phyloP scores from a whole-genome alignment of 257 asterid genomes.

The Echites panduratus region DNA sequence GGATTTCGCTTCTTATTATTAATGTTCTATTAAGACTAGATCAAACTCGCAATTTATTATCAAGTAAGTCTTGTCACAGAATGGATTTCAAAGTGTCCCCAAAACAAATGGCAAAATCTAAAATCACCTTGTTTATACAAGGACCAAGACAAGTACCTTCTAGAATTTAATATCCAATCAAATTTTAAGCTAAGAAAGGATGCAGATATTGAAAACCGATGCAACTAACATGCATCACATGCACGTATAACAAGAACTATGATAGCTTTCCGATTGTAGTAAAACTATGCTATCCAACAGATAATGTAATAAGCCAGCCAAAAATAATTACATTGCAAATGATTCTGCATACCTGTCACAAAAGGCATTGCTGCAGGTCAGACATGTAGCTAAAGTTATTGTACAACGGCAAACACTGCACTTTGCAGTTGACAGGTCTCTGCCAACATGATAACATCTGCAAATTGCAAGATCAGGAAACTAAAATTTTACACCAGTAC shows the following conservation, averaged over 20 bases:
- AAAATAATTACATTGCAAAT: neutral
- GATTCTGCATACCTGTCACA: constrained; percentile 63
- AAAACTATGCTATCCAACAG: neutral
- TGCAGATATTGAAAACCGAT: neutral
- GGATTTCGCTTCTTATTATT: neutral
- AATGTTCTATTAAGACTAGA: neutral
- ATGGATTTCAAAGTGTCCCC: neutral
- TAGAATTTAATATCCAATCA: neutral
- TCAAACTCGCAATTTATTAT: neutral
- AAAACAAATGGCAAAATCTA: neutral
- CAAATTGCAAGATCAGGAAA: constrained; percentile 19
- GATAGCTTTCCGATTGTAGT: neutral
- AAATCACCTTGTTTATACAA: neutral
- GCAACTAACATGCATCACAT: neutral
- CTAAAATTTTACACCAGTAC: constrained; percentile 5
- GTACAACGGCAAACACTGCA: constrained; percentile 65
- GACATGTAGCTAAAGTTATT: constrained; percentile 62
- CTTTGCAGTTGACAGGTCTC: constrained; percentile 43
- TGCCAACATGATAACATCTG: constrained; percentile 68
- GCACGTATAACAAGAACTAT: neutral
- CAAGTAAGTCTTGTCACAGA: neutral
- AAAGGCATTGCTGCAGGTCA: constrained; percentile 54
- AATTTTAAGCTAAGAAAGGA: neutral
- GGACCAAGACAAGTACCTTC: neutral
- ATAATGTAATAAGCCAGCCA: neutral